Evolutionary conservation across 2,329 filamentous ascomycete species (phyloP).

Genomic region (Paracoccidioides lutzii): DNA sequence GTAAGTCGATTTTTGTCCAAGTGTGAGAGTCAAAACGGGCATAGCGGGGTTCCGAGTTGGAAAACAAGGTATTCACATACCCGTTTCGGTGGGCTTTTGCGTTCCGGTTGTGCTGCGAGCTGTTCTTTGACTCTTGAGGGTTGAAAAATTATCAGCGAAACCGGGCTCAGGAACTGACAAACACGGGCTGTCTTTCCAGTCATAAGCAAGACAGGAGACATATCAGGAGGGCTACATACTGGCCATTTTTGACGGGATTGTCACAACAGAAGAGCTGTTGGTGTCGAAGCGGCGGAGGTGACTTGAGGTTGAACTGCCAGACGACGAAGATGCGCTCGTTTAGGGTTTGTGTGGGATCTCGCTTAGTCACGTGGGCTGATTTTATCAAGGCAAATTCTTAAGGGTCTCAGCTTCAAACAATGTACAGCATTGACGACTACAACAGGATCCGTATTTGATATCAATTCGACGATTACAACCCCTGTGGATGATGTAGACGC

Average conservation of each 20-base stretch:
- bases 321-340: conserved; percentile 6
- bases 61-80: conserved; percentile 43
- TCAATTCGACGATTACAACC: no score
- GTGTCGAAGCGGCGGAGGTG: conserved; percentile 25
- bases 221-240: conserved; percentile 23
- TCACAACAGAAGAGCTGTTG: conserved; percentile 27
- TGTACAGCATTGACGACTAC: not conserved
- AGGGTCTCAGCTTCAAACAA: not conserved
- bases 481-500: no score
- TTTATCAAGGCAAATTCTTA: not conserved
- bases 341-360: conserved; percentile 11
- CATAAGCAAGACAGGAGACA: not conserved
- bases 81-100: conserved; percentile 99
- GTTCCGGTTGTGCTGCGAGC: conserved; percentile 96
- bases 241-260: conserved; percentile 34
- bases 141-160: conserved; percentile 5
- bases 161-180: not conserved
- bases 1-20: not conserved
- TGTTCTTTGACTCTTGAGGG: conserved; percentile 91
- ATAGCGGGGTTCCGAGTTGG: not conserved
- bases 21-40: not conserved
- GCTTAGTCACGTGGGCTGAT: conserved; percentile 7
- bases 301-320: conserved; percentile 18
- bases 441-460: no score
- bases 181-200: not conserved